Base-by-base conservation (phyloP, 306 rosid species). In the Erythrophleum fordii region DNA sequence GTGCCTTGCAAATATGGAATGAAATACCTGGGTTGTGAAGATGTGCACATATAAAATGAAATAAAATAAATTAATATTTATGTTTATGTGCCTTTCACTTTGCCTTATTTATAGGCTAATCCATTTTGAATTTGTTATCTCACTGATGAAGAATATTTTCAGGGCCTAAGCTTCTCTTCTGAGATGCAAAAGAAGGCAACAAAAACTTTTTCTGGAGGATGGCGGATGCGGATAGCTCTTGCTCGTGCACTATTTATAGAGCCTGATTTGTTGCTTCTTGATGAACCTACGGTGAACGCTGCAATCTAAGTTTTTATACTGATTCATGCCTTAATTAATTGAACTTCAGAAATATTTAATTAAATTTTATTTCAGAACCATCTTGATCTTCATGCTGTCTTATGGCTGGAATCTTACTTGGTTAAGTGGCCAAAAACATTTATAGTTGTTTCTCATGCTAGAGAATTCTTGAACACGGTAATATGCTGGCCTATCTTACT, bases 171-270 rank as follows among this genome's bases (percentile, higher is more conserved):
- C 87, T 95, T 95, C 89, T 28, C 98, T 66, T 72, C 94, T 34
- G 99, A 95, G 77, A 95, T 95, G 99, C 98, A 93, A 85, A 86
- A 75, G 84, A 90, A 83, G 70, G 86, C 99, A 56, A 95, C 99
- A 41, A 95, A 95, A 85, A 76, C 96, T 5, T 95, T 95, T 85
- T 95, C 99, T 78, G 99, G 99, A 79, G 99, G 99, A 77, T 95
- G 99, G 99, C 81, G 98, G 85, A 95, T 95, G 99, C 90, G 99
- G 58, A 95, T 95, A 87, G 99, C 99, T 71, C 98, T 95, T 83
- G 99, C 99, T 17, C 96, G 99, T 83, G 98, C 99, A 61, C 82
- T 95, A 76, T 95, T 95, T 82, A 80, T 95, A 79, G 98, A 95
- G 87, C 99, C 98, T 68, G 99, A 95, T 82, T 58, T 95, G 49